These are phyloP conservation scores for Hamamelis virginiana DNA, from an alignment of 164 flowering plant species.

Conservation along the genomic window DNA sequence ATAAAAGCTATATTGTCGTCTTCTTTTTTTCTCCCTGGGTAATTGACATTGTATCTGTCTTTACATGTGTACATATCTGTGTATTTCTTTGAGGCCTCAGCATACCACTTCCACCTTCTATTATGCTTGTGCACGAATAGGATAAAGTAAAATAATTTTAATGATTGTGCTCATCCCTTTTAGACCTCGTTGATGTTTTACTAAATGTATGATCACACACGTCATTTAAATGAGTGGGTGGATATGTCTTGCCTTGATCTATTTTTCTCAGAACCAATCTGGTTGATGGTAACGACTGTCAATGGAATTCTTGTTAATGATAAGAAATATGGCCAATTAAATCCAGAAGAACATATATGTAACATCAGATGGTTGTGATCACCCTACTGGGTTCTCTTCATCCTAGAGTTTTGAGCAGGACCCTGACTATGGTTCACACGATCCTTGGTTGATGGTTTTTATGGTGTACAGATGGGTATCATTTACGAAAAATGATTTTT, in stretches of 20 bases:
- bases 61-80: not conserved
- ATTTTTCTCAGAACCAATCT: not conserved
- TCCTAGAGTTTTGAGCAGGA: not conserved
- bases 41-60: not conserved
- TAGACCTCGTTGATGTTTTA: not conserved
- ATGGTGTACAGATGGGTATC: not conserved
- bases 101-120: too few species aligned
- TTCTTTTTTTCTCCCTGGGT: not conserved
- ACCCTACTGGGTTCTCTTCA: not conserved
- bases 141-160: not conserved
- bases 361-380: not conserved
- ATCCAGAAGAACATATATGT: not conserved
- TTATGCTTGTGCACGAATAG: not conserved
- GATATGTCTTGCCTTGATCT: not conserved
- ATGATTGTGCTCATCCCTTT: not conserved
- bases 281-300: not conserved
- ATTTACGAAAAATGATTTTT: not conserved
- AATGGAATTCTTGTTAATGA: not conserved
- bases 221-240: not conserved
- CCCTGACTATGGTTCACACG: not conserved
- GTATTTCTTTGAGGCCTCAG: not conserved
- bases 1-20: constrained; percentile 32
- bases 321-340: not conserved
- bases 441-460: constrained; percentile 1
- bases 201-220: not conserved